phyloP scores from a whole-genome alignment of 371 early-diverging fungal species.

The Syncephalastrum sp. region DNA sequence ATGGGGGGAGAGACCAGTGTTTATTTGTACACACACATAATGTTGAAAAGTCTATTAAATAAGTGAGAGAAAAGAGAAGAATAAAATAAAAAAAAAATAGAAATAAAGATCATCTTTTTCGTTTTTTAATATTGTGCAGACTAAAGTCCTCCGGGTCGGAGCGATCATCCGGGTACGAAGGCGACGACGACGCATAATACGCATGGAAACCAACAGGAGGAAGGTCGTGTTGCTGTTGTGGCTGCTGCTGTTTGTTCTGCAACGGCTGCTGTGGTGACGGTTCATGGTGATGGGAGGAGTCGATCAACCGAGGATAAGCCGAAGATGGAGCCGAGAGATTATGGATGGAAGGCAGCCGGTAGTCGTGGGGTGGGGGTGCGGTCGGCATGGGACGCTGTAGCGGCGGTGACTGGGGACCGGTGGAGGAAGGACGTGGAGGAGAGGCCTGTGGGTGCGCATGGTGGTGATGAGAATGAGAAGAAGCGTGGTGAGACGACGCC shows the following conservation, averaged over 20 bases:
- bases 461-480: conserved; percentile 8
- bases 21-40: neutral
- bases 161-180: conserved; percentile 5
- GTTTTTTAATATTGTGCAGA: conserved; percentile 23
- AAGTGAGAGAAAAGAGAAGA: conserved; percentile 5
- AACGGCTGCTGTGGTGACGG: conserved; percentile 7
- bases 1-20: no score
- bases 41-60: neutral
- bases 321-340: conserved; percentile 28
- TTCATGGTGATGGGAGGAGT: conserved; percentile 16
- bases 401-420: conserved; percentile 5
- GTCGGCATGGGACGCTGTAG: conserved; percentile 9
- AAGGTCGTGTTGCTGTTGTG: conserved; percentile 17
- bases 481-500: neutral
- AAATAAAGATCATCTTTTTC: conserved; percentile 20
- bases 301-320: conserved; percentile 12
- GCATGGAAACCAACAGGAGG: conserved; percentile 27
- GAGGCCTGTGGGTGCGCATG: neutral
- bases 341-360: conserved; percentile 36
- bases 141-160: conserved; percentile 15
- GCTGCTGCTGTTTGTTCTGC: no score
- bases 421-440: no score
- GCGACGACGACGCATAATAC: conserved; percentile 17
- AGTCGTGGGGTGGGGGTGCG: conserved; percentile 15
- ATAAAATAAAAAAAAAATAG: neutral